Percentiles rank a stretch among this genome's conserved stretches.
Evolutionary conservation across 192 early-diverging fungal genomes (phyloP).

Genomic region (Coemansia sp.): DNA sequence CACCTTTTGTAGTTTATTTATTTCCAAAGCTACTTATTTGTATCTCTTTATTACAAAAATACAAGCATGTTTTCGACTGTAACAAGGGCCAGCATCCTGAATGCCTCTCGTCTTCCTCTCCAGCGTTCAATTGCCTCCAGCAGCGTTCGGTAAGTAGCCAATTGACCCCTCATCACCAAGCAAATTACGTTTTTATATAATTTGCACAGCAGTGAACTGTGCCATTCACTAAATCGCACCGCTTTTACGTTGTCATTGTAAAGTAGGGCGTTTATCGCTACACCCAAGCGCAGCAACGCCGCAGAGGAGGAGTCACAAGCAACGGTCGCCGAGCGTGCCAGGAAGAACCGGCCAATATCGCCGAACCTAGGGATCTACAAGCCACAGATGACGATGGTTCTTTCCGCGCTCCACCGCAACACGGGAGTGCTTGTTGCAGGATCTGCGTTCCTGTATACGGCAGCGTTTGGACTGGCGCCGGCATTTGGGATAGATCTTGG

Average conservation of each 20-base stretch:
- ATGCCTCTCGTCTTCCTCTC: conserved; percentile 21
- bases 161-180: background rate
- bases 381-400: conserved; percentile 82
- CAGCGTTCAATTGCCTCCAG: conserved; percentile 17
- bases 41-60: background rate
- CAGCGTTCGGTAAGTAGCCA: conserved; percentile 38
- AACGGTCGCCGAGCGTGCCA: conserved; percentile 51
- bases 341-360: conserved; percentile 70
- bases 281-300: conserved; percentile 20
- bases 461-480: conserved; percentile 68
- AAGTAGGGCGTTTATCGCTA: conserved; percentile 51
- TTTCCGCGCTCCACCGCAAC: conserved; percentile 72
- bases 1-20: background rate
- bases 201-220: background rate
- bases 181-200: background rate
- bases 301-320: conserved; percentile 30
- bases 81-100: conserved; percentile 25
- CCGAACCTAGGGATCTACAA: conserved; percentile 90
- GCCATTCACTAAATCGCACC: background rate
- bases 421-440: conserved; percentile 72
- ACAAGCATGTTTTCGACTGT: conserved; percentile 39
- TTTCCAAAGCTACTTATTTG: conserved; percentile 1
- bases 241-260: background rate
- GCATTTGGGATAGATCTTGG: conserved; percentile 61
- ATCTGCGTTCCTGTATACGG: conserved; percentile 68